phyloP scores from a whole-genome alignment of 2,329 filamentous ascomycete species.

The Davidsoniella eucalypti region DNA sequence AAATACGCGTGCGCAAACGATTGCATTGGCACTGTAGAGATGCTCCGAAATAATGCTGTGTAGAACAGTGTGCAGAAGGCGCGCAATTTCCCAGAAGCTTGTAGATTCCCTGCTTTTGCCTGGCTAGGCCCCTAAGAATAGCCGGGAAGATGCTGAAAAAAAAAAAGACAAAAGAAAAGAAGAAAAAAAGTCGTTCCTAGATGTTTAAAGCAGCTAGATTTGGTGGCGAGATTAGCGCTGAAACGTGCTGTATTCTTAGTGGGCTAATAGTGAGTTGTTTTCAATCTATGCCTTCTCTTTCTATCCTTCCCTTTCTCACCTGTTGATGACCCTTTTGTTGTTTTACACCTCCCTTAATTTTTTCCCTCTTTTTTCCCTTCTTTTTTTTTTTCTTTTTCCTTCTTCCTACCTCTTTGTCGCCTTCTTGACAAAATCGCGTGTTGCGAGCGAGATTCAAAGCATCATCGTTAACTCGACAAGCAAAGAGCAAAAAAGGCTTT shows the following conservation, averaged over 20 bases:
- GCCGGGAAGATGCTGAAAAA: not conserved
- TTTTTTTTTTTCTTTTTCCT: not conserved
- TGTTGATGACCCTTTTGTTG: not conserved
- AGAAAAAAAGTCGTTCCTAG: not conserved
- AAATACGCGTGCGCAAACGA: not conserved
- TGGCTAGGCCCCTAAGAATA: not conserved
- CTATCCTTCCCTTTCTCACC: not conserved
- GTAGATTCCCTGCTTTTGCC: constrained; percentile 1
- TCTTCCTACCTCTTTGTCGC: not conserved
- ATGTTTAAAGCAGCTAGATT: too few species aligned
- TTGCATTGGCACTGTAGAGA: not conserved
- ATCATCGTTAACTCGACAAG: too few species aligned
- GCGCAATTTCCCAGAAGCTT: constrained; percentile 5
- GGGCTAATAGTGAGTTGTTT: not conserved
- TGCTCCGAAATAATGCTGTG: not conserved
- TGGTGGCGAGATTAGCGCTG: not conserved
- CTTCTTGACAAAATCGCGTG: not conserved
- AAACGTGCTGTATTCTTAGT: not conserved
- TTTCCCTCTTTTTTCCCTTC: not conserved
- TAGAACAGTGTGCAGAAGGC: not conserved
- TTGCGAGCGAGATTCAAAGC: not conserved
- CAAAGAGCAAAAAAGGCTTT: not conserved
- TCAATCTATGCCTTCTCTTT: not conserved
- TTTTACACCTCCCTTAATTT: not conserved
- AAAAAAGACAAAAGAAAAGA: not conserved